Conservation (phyloP, 257 asterid genomes). For the Buddleja alternifolia region DNA sequence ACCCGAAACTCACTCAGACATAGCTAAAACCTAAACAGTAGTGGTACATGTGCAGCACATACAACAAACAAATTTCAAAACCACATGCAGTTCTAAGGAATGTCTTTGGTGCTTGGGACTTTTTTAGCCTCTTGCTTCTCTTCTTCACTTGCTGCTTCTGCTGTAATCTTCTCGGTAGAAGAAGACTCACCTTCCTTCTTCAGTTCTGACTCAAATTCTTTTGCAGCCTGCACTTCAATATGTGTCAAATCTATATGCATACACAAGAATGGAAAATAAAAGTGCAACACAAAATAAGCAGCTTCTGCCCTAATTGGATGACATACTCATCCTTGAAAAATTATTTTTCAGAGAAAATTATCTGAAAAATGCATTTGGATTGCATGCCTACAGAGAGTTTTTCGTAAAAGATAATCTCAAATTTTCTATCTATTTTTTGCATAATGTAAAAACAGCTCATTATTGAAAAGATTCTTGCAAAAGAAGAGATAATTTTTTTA, state of each 20-base stretch:
- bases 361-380: too few relatives aligned
- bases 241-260: conserved; percentile 10
- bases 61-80: conserved; percentile 23
- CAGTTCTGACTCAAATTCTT: conserved; percentile 87
- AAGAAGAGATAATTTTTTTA: too few relatives aligned
- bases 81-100: conserved; percentile 32
- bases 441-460: too few relatives aligned
- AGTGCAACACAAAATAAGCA: neutral
- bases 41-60: conserved; percentile 22
- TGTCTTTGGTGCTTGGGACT: conserved; percentile 56
- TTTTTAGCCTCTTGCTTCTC: conserved; percentile 49
- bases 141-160: conserved; percentile 44
- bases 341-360: too few relatives aligned
- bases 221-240: conserved; percentile 66
- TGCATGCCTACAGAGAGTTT: too few relatives aligned
- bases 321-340: too few relatives aligned
- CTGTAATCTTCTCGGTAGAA: conserved; percentile 36
- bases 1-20: conserved; percentile 9
- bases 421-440: too few relatives aligned
- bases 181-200: conserved; percentile 58
- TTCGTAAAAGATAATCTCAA: too few relatives aligned
- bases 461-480: too few relatives aligned
- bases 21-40: conserved; percentile 22
- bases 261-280: neutral
- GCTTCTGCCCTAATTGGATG: too few relatives aligned